Evolutionary conservation across 345 rosid species (phyloP).

Genomic region (Reutealis trisperma): DNA sequence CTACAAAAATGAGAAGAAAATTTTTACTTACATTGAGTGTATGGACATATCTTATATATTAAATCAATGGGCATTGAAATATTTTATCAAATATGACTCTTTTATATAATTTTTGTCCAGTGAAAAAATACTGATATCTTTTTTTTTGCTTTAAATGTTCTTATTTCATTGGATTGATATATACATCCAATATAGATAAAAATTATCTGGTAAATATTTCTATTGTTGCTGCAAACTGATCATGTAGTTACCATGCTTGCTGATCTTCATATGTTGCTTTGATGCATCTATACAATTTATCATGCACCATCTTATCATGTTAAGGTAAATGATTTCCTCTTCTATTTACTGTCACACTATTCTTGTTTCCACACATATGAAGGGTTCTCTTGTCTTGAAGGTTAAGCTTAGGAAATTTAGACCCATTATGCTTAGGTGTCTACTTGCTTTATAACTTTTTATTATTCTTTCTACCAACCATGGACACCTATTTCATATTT

Average conservation of each 20-base stretch:
- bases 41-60: no score
- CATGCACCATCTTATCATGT: conserved; percentile 6
- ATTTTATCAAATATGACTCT: no score
- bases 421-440: conserved; percentile 30
- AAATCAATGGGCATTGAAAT: no score
- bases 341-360: neutral
- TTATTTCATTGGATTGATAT: no score
- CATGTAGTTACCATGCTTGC: neutral
- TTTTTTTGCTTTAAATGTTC: no score
- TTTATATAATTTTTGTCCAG: no score
- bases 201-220: neutral
- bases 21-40: no score
- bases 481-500: conserved; percentile 32
- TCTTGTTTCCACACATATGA: conserved; percentile 35
- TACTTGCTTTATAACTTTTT: conserved; percentile 13
- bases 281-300: neutral
- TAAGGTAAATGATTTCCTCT: conserved; percentile 9
- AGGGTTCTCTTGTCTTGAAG: conserved; percentile 29
- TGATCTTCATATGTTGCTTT: neutral
- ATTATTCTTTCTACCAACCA: conserved; percentile 20
- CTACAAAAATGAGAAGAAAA: neutral
- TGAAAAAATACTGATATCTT: no score
- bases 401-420: conserved; percentile 28
- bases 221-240: neutral
- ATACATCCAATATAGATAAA: no score